These are phyloP conservation scores for Didymellaceae sp. DNA, from an alignment of 2,329 filamentous ascomycete species.

Conservation along the genomic window DNA sequence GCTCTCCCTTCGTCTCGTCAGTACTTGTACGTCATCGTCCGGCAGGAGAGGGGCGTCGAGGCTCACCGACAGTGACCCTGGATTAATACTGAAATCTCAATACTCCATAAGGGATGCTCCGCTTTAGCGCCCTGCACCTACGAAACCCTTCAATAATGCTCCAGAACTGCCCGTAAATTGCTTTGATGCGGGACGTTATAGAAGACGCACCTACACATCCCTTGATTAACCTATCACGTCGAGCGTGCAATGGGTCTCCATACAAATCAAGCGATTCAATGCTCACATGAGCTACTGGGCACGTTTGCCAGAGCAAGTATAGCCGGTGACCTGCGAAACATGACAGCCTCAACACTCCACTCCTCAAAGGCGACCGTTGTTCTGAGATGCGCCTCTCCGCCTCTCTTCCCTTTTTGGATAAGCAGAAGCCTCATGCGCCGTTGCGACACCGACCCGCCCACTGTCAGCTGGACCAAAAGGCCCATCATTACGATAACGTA, in stretches of 20 bases:
- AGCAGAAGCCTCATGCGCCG: slow-evolving; percentile 3
- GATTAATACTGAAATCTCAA: no score
- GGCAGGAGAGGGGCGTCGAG: no score
- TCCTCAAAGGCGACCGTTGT: background rate
- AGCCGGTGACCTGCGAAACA: background rate
- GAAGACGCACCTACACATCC: no score
- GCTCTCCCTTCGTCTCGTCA: background rate
- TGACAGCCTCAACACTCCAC: background rate
- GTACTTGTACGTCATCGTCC: no score
- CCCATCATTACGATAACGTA: no score
- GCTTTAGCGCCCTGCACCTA: no score
- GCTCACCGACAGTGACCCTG: no score
- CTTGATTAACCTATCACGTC: no score
- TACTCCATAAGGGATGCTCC: no score
- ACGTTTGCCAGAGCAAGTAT: slow-evolving; percentile 1
- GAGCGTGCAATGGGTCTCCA: background rate
- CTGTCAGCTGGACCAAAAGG: slow-evolving; percentile 3
- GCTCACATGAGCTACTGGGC: slow-evolving; percentile 11
- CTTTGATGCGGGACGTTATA: no score
- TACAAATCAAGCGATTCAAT: background rate
- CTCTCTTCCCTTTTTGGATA: background rate
- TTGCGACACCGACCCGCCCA: slow-evolving; percentile 1
- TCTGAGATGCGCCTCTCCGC: background rate
- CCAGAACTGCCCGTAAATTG: no score
- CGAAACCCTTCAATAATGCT: no score